A percentile compares a stretch with the other conserved stretches of the same genome.
These are phyloP conservation scores for Oryza australiensis DNA, from an alignment of 176 grass and related monocot species.

Conservation along the genomic window DNA sequence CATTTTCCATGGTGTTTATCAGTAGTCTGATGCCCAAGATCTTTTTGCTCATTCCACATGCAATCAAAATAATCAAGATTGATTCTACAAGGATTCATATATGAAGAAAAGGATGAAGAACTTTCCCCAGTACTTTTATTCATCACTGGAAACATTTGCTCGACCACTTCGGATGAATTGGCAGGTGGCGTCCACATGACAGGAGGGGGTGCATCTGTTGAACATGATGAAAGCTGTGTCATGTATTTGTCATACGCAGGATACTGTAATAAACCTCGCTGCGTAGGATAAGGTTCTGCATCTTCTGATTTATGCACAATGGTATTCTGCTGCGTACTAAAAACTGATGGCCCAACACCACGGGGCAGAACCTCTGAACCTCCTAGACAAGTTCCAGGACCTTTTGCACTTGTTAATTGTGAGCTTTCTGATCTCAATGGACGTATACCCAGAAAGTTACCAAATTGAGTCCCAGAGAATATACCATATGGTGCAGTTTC, in stretches of 20 bases:
- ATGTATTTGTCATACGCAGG: slow-evolving; percentile 46
- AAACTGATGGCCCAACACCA: slow-evolving; percentile 46
- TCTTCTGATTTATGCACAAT: slow-evolving; percentile 35
- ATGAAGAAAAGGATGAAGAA: slow-evolving; percentile 40
- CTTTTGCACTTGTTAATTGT: slow-evolving; percentile 27
- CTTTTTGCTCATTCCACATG: slow-evolving; percentile 42
- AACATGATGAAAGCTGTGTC: slow-evolving; percentile 49
- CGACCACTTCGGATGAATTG: slow-evolving; percentile 35
- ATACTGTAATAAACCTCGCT: slow-evolving; percentile 28
- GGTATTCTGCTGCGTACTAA: slow-evolving; percentile 15
- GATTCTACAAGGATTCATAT: slow-evolving; percentile 60
- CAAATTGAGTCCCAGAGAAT: slow-evolving; percentile 28
- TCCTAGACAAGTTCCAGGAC: slow-evolving; percentile 34
- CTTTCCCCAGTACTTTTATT: slow-evolving; percentile 30
- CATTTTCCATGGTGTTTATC: slow-evolving; percentile 28
- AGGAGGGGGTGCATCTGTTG: slow-evolving; percentile 17
- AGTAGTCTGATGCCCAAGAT: slow-evolving; percentile 27
- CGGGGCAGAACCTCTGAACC: slow-evolving; percentile 28
- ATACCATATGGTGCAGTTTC: slow-evolving; percentile 35
- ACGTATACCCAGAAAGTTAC: slow-evolving; percentile 28
- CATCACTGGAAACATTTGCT: slow-evolving; percentile 27
- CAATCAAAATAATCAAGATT: slow-evolving; percentile 66
- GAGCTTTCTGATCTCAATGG: slow-evolving; percentile 38
- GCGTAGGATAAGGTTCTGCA: slow-evolving; percentile 1
- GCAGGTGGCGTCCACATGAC: slow-evolving; percentile 17